These are phyloP conservation scores for Aspergillus puulaauensis DNA, from an alignment of 2,329 filamentous ascomycete species.

Conservation along the genomic window DNA sequence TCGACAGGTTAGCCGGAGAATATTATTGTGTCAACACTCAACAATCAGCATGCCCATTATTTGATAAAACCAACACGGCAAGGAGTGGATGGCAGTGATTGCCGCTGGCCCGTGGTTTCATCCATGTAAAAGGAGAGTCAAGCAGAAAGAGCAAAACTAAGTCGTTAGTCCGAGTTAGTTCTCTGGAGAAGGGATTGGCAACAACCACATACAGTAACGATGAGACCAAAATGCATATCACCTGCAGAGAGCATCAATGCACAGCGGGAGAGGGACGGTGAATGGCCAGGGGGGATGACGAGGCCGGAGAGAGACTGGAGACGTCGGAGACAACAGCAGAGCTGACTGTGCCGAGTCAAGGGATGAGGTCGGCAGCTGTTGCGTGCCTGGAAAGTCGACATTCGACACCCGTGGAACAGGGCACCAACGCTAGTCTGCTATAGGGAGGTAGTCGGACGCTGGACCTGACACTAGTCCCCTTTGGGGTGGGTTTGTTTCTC, in stretches of 20 bases:
- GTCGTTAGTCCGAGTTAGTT: conserved; percentile 20
- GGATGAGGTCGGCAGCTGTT: not conserved
- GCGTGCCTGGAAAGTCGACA: conserved; percentile 5
- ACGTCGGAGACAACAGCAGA: not conserved
- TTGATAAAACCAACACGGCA: not conserved
- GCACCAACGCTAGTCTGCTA: conserved; percentile 4
- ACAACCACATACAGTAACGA: conserved; percentile 20
- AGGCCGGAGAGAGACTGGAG: not conserved
- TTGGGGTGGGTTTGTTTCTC: not conserved
- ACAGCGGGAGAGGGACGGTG: not conserved
- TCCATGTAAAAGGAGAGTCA: conserved; percentile 12
- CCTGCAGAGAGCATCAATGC: conserved; percentile 1
- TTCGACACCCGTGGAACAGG: conserved; percentile 16
- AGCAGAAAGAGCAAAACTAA: conserved; percentile 13
- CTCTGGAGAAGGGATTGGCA: conserved; percentile 16
- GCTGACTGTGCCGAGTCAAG: not conserved
- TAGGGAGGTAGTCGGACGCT: not conserved
- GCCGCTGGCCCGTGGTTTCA: not conserved
- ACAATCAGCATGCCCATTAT: not conserved
- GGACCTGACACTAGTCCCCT: conserved; percentile 8
- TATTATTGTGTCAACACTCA: not conserved
- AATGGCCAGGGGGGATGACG: not conserved
- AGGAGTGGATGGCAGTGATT: not conserved
- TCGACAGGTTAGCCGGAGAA: conserved; percentile 6
- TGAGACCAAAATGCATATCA: conserved; percentile 8